Percentiles rank a stretch among this genome's conserved stretches.
Conservation (phyloP, 495 filamentous ascomycete genomes). For the Hyaloscypha finlandica region DNA sequence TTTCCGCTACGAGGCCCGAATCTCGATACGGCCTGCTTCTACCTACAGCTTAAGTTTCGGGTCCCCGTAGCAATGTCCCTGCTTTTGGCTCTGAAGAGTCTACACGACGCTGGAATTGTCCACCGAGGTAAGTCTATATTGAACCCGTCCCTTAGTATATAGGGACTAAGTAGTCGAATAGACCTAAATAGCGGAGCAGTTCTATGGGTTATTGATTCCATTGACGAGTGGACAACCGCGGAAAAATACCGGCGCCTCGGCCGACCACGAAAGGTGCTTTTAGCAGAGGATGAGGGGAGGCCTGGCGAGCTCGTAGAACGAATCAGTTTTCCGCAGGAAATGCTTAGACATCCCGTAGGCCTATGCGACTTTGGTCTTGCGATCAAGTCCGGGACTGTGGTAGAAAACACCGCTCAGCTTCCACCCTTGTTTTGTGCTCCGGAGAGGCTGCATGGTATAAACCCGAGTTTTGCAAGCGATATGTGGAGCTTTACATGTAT, state of each 20-base stretch:
- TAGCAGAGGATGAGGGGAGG: background rate
- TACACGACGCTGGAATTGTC: slow-evolving; percentile 36
- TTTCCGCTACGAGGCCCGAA: slow-evolving; percentile 36
- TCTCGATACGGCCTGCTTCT: slow-evolving; percentile 25
- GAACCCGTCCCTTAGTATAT: background rate
- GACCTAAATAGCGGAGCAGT: slow-evolving; percentile 11
- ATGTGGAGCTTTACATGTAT: too few relatives aligned
- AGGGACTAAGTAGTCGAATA: slow-evolving; percentile 1
- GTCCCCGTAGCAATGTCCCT: slow-evolving; percentile 39
- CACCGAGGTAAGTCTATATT: slow-evolving; percentile 31
- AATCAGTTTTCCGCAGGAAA: background rate
- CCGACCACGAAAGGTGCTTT: slow-evolving; percentile 13
- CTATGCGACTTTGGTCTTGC: background rate
- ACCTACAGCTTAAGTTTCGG: slow-evolving; percentile 29
- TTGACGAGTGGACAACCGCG: background rate
- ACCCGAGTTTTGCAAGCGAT: background rate
- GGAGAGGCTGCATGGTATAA: background rate
- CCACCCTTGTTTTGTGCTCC: background rate
- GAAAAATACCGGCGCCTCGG: slow-evolving; percentile 11
- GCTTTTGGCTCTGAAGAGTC: slow-evolving; percentile 33
- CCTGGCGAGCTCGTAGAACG: slow-evolving; percentile 5
- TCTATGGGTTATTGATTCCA: background rate
- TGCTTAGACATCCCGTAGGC: background rate
- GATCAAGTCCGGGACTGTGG: background rate
- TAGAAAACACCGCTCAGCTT: background rate